Conservation (phyloP, 2,329 filamentous ascomycete genomes). For the Trichophyton rubrum region DNA sequence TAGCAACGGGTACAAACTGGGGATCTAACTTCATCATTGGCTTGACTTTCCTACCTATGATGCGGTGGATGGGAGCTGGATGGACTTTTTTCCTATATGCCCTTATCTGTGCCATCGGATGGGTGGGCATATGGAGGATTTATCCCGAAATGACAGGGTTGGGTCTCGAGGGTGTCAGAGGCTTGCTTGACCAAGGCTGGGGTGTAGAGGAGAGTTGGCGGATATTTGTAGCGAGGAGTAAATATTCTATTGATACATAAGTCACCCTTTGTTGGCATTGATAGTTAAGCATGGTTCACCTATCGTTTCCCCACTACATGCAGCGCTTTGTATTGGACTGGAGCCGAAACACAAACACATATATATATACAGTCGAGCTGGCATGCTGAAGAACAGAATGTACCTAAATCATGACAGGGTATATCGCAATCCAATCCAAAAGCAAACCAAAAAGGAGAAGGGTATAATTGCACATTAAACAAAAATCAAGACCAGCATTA, state of each 20-base stretch:
- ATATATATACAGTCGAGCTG: neutral
- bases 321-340: neutral
- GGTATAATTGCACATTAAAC: neutral
- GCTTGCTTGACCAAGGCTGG: constrained; percentile 59
- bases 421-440: neutral
- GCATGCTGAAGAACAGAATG: neutral
- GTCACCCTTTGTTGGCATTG: neutral
- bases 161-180: constrained; percentile 66
- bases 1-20: constrained; percentile 72
- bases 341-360: too few relatives aligned
- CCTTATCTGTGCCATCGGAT: constrained; percentile 52
- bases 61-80: constrained; percentile 59
- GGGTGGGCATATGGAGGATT: constrained; percentile 55
- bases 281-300: neutral
- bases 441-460: neutral
- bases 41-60: constrained; percentile 75
- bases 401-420: neutral
- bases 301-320: neutral
- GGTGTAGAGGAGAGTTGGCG: constrained; percentile 45
- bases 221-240: constrained; percentile 13
- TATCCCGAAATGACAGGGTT: constrained; percentile 82
- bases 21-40: constrained; percentile 74
- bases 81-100: constrained; percentile 79
- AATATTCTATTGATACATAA: neutral
- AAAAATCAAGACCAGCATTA: neutral